Evolutionary conservation across 345 rosid genomes (phyloP).

Genomic region (Draba incana): DNA sequence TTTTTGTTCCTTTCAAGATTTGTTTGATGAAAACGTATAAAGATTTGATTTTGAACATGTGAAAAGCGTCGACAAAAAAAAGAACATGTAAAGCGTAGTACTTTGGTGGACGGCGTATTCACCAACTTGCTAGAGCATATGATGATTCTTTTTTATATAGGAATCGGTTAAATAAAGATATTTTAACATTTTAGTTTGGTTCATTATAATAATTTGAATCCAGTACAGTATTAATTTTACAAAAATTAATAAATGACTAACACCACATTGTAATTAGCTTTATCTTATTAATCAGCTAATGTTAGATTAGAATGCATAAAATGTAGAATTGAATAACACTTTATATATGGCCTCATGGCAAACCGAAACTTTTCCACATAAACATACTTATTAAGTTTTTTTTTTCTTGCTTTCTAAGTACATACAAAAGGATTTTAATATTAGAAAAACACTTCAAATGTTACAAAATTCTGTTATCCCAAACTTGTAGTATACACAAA

Average conservation of each 20-base stretch:
- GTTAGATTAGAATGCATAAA: no score
- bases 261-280: no score
- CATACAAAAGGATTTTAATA: not conserved
- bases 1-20: not conserved
- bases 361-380: no score
- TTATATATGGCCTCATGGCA: no score
- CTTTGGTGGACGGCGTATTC: not conserved
- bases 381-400: no score
- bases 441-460: not conserved
- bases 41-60: slow-evolving; percentile 1
- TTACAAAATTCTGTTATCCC: slow-evolving; percentile 21
- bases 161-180: not conserved
- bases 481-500: slow-evolving; percentile 37
- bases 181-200: not conserved
- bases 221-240: not conserved
- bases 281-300: no score
- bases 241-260: no score
- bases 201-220: not conserved
- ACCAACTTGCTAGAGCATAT: not conserved
- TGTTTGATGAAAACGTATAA: not conserved
- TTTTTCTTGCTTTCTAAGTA: no score
- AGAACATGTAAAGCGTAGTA: no score
- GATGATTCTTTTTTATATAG: not conserved
- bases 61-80: no score
- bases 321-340: no score